Evolutionary conservation across 2,329 filamentous ascomycete species (phyloP), one percentile per base, ranked within the genome.

Genomic region (Colletotrichum horii): DNA sequence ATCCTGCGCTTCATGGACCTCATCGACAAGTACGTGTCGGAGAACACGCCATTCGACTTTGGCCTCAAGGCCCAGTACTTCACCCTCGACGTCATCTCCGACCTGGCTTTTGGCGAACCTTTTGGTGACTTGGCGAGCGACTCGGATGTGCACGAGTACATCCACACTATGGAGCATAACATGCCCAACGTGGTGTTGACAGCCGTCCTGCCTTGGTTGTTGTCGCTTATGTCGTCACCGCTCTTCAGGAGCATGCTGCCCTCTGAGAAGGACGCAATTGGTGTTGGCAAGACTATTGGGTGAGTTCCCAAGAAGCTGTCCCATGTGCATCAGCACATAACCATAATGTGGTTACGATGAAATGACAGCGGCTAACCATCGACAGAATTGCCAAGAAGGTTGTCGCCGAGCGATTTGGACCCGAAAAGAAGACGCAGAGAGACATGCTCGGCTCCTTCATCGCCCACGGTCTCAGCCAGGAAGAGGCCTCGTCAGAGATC

Each of bases 21-120:
- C 2, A 83, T 90, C 65, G 82, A 83, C 34, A 85, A 84, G 68
- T 88, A 88, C 66, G 78, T 83, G n/a, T 80, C 52, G 9, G 69
- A 75, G 19, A 86, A 85, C 74, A 87, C 88, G 61, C 78, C 85
- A 19, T 82, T 89, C 79, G 88, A 91, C 74, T 79, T 91, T 26
- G 87, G 86, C 4, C 80, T 81, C 7, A 87, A 88, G 30, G 84
- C 86, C 2, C 87, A 89, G 56, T 90, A 85, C 81, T 88, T 91
- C 52, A 90, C 89, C 0, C 80, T 91, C 0, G 90, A 91, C 73
- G 87, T 91, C 28, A 89, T 91, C 67, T 89, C 87, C 14, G 85
- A 86, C 24, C 75, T 91, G 12, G 88, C 88, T 2, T 87, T 90
- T 58, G 89, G 88, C 15, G 79, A 86, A 43, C 81, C 85, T 0